phyloP scores from a whole-genome alignment of 2,329 filamentous ascomycete genomes.

The Dothideomycetes sp. region DNA sequence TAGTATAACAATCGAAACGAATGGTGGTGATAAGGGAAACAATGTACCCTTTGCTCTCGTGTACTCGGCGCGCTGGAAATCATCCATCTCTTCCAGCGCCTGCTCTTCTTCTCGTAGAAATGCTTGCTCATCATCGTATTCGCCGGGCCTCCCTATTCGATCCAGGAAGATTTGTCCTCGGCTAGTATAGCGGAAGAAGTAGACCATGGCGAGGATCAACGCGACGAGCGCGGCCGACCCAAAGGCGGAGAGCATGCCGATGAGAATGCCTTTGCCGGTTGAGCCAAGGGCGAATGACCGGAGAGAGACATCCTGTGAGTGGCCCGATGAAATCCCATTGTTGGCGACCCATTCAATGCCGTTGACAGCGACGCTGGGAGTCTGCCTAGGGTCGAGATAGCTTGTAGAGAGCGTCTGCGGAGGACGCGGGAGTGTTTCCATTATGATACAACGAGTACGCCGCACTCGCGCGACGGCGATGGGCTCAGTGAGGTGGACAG shows the following conservation, averaged over 20 bases:
- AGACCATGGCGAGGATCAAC: slow-evolving; percentile 68
- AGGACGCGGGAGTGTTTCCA: slow-evolving; percentile 1
- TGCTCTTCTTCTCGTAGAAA: slow-evolving; percentile 91
- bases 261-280: slow-evolving; percentile 71
- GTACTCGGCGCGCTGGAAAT: slow-evolving; percentile 82
- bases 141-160: slow-evolving; percentile 81
- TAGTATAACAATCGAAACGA: too few relatives aligned
- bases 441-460: slow-evolving; percentile 1
- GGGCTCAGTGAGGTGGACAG: slow-evolving; percentile 3
- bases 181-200: slow-evolving; percentile 85
- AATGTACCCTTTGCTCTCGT: slow-evolving; percentile 79
- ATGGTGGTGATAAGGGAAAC: background rate
- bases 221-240: slow-evolving; percentile 80
- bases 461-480: slow-evolving; percentile 11
- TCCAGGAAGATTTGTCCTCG: slow-evolving; percentile 87
- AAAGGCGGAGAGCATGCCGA: slow-evolving; percentile 88
- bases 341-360: slow-evolving; percentile 7
- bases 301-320: slow-evolving; percentile 1
- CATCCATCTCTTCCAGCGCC: slow-evolving; percentile 90
- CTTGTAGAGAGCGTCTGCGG: slow-evolving; percentile 11
- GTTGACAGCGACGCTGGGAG: slow-evolving; percentile 2
- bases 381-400: slow-evolving; percentile 7
- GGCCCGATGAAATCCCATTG: background rate
- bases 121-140: slow-evolving; percentile 95
- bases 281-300: slow-evolving; percentile 22